Evolutionary conservation across 2,329 filamentous ascomycete species (phyloP).

Genomic region (Sporothrix humicola): DNA sequence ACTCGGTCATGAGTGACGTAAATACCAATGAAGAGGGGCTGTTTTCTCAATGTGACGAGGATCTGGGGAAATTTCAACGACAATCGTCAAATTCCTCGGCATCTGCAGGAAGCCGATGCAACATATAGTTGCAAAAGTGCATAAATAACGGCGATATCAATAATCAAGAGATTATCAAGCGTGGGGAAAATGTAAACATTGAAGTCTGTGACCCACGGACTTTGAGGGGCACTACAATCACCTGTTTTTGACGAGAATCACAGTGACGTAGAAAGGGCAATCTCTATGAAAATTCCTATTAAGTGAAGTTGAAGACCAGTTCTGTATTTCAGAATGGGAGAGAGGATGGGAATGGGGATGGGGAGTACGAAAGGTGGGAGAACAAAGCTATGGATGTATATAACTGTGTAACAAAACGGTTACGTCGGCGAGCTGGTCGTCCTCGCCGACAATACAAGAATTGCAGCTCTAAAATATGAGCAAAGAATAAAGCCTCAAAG

Average conservation of each 20-base stretch:
- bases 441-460: not conserved
- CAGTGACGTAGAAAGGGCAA: not conserved
- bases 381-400: slow-evolving; percentile 12
- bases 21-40: slow-evolving; percentile 11
- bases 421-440: not conserved
- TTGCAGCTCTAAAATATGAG: not conserved
- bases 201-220: not conserved
- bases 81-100: not conserved
- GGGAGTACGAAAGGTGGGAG: not conserved
- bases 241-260: not conserved
- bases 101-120: not conserved
- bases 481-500: not conserved
- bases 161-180: not conserved
- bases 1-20: not conserved
- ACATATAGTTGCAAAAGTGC: not conserved
- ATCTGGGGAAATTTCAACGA: not conserved
- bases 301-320: not conserved
- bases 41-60: not conserved
- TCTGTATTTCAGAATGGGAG: not conserved
- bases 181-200: not conserved
- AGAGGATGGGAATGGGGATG: not conserved
- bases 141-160: not conserved
- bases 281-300: not conserved
- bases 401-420: not conserved
- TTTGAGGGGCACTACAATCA: not conserved